Evolutionary conservation across 225 moss, liverwort and hornwort species (phyloP).

Genomic region (Pseudoscleropodium purum): DNA sequence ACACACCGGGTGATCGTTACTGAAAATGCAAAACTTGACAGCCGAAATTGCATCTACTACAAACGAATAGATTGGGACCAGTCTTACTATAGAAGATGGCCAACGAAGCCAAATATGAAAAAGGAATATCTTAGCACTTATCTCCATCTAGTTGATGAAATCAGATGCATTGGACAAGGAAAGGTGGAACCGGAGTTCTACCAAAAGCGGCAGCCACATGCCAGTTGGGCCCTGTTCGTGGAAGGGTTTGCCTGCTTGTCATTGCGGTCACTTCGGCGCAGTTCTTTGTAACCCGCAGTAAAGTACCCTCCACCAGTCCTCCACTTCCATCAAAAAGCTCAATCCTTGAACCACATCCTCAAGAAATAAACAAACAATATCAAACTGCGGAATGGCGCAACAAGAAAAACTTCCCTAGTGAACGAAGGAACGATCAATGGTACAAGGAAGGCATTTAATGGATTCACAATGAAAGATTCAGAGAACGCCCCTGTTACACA

Average conservation of each 20-base stretch:
- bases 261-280: slow-evolving; percentile 52
- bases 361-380: background rate
- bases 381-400: background rate
- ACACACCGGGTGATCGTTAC: background rate
- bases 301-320: slow-evolving; percentile 47
- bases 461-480: background rate
- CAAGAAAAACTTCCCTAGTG: background rate
- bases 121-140: background rate
- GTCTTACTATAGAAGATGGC: background rate
- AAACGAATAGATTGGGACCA: background rate
- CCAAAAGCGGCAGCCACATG: slow-evolving; percentile 90
- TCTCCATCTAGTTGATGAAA: background rate
- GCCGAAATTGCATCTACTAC: background rate
- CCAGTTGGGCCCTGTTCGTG: slow-evolving; percentile 58
- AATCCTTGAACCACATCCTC: slow-evolving; percentile 33
- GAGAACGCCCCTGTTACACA: background rate
- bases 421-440: background rate
- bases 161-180: background rate
- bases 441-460: background rate
- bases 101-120: background rate
- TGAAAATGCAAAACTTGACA: background rate
- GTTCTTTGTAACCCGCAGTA: slow-evolving; percentile 47
- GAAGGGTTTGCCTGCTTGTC: slow-evolving; percentile 32
- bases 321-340: slow-evolving; percentile 92
- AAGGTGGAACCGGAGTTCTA: background rate